Conservation (phyloP, 306 rosid species). For the Castanospermum australe region DNA sequence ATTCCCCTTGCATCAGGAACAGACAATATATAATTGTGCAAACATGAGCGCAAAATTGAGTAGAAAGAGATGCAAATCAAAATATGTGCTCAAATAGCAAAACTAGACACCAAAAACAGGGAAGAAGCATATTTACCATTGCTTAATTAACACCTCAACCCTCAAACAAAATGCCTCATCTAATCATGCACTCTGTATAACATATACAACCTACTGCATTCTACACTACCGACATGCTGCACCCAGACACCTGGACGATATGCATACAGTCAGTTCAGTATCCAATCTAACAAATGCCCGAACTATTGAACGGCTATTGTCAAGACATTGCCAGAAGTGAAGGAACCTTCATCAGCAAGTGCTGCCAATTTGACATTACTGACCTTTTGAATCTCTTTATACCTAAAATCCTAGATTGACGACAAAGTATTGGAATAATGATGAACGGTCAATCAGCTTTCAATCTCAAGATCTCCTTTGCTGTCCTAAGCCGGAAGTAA, state of each 20-base stretch:
- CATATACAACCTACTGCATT: slow-evolving; percentile 40
- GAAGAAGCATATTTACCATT: neutral
- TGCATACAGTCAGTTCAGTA: neutral
- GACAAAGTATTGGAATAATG: neutral
- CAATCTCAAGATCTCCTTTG: slow-evolving; percentile 76
- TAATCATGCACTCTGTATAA: slow-evolving; percentile 22
- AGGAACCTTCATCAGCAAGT: slow-evolving; percentile 17
- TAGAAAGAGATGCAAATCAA: neutral
- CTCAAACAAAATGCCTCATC: slow-evolving; percentile 19
- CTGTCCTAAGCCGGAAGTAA: slow-evolving; percentile 86
- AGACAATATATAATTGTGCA: neutral
- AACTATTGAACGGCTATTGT: slow-evolving; percentile 17
- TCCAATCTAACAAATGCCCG: slow-evolving; percentile 9
- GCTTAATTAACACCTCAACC: slow-evolving; percentile 23
- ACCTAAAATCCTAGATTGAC: neutral
- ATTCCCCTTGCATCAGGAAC: neutral
- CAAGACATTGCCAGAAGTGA: slow-evolving; percentile 10
- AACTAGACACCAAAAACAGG: neutral
- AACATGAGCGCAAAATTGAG: slow-evolving; percentile 1
- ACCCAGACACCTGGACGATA: neutral
- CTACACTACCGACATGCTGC: slow-evolving; percentile 1
- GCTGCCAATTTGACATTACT: neutral
- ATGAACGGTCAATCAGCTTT: slow-evolving; percentile 55
- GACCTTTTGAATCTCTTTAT: neutral
- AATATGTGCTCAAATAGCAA: neutral